Percentiles rank a stretch among this genome's conserved stretches.
phyloP scores from a whole-genome alignment of 2,329 filamentous ascomycete genomes.

The Alternaria ventricosa region DNA sequence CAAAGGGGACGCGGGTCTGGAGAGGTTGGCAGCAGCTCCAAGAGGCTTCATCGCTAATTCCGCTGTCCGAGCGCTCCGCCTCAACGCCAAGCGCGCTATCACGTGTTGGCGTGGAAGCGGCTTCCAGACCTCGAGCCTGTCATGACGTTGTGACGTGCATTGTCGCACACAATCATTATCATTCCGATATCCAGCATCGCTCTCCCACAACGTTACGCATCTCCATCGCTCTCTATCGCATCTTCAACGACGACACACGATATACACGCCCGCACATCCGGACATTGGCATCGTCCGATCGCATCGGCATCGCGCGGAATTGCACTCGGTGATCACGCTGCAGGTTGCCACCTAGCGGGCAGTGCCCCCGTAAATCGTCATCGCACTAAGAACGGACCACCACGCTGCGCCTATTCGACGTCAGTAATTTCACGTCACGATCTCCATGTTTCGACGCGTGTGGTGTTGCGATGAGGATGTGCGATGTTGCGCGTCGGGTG shows the following conservation, averaged over 20 bases:
- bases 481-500: neutral
- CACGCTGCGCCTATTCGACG: neutral
- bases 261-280: neutral
- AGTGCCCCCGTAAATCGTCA: conserved; percentile 2
- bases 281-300: neutral
- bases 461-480: neutral
- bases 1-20: neutral
- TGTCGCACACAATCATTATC: neutral
- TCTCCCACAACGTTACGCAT: neutral
- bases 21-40: neutral
- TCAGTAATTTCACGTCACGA: neutral
- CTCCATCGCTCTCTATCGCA: neutral
- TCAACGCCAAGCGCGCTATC: conserved; percentile 12
- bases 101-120: conserved; percentile 5
- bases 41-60: conserved; percentile 10
- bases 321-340: conserved; percentile 2
- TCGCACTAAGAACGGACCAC: conserved; percentile 2
- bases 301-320: conserved; percentile 1
- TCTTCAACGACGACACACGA: neutral
- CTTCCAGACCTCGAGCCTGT: neutral
- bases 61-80: conserved; percentile 16
- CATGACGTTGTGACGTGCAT: conserved; percentile 1
- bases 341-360: conserved; percentile 8
- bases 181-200: too few relatives aligned
- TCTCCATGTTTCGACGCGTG: neutral